Evolutionary conservation across 2,329 filamentous ascomycete species (phyloP), one percentile per base, ranked within the genome.

Genomic region (Neospermospora avenae): DNA sequence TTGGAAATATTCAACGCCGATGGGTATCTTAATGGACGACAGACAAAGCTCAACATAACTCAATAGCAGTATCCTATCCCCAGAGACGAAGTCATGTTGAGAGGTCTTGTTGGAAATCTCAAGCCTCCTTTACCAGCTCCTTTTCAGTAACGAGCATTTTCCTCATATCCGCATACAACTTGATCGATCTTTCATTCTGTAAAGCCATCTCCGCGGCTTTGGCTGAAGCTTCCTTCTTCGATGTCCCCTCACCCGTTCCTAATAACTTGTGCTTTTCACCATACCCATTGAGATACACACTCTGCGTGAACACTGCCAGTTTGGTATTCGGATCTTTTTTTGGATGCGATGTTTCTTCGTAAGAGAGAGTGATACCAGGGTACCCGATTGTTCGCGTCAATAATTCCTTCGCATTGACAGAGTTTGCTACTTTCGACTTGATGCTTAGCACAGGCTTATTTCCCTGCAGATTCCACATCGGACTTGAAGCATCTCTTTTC

Each of bases 161-260:
- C 67, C 77, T 80, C 60, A 76, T 75, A 14, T 78, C 75, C 73
- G 74, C 76, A 39, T 78, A 79, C 55, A 75, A 74, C 66, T 77
- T 78, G 24, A 74, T 70, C 64, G 89, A 66, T 68, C 86, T 88
- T 71, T 85, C 87, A 69, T 91, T 86, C 44, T 80, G 77, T 70
- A 93, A 68, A 0, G 87, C 88, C 65, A 78, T 77, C 44, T 77
- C 74, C 0, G 90, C 90, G 1, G 89, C 89, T 65, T 82, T 85
- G 14, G 82, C 77, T 0, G 86, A 86, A 1, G 89, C 90, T 59
- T 90, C 86, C 59, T 82, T 84, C 75, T 91, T 91, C 57, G 81
- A 84, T 63, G 84, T 74, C 1, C 82, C 89, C 34, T 80, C 82
- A 0, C 88, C 89, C 46, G 77, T 78, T 0, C 85, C 89, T 5